Conservation (phyloP, 2,329 filamentous ascomycete genomes). For the Dothideomycetidae sp. region DNA sequence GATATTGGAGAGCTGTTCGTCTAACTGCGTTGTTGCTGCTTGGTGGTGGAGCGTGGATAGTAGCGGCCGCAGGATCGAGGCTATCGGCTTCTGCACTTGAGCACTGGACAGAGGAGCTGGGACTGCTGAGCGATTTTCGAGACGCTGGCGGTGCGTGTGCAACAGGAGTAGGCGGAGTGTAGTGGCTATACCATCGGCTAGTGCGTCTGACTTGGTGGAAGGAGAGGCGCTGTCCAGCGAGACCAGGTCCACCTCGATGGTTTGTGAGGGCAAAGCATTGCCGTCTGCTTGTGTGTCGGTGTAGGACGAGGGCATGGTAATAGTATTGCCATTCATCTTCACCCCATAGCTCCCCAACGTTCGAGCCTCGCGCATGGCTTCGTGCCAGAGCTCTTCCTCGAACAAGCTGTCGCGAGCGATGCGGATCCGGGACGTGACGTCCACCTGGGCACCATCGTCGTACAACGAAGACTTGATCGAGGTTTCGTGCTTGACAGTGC, state of each 20-base stretch:
- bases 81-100: conserved; percentile 35
- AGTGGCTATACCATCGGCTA: conserved; percentile 50
- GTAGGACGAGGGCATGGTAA: conserved; percentile 20
- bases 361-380: conserved; percentile 70
- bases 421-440: conserved; percentile 54
- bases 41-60: conserved; percentile 40
- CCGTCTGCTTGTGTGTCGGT: neutral
- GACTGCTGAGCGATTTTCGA: conserved; percentile 51
- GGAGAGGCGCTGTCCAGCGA: conserved; percentile 31
- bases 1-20: conserved; percentile 19
- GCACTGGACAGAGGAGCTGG: conserved; percentile 41
- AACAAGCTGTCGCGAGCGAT: conserved; percentile 67
- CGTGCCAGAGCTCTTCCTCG: conserved; percentile 78
- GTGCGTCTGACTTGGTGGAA: conserved; percentile 12
- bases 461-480: conserved; percentile 21
- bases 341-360: conserved; percentile 58
- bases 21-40: conserved; percentile 23
- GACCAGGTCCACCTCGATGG: conserved; percentile 48
- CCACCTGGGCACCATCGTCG: conserved; percentile 37
- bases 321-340: conserved; percentile 38
- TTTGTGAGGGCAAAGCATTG: neutral
- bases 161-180: conserved; percentile 62
- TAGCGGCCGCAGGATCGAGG: conserved; percentile 46
- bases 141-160: conserved; percentile 64
- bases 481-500: conserved; percentile 43